These are phyloP conservation scores for Cenchrus americanus DNA, from an alignment of 176 grass and related monocot genomes.

Conservation along the genomic window DNA sequence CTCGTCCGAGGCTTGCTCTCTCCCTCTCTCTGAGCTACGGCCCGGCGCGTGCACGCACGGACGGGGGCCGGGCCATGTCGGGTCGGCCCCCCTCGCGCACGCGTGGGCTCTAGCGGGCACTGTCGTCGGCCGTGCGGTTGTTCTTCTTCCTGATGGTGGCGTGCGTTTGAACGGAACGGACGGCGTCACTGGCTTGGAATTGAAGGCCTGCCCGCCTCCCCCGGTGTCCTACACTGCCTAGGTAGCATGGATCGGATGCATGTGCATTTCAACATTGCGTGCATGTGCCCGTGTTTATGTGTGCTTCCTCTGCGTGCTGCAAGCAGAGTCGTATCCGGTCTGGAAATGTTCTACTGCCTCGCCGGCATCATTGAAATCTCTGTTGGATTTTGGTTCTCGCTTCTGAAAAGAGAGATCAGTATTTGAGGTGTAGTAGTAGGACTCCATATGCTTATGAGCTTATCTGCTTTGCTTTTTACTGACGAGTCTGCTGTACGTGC, in stretches of 20 bases:
- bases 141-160: not conserved
- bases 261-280: no score
- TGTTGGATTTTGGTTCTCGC: not conserved
- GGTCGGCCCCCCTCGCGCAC: conserved; percentile 16
- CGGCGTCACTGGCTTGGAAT: not conserved
- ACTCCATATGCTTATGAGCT: not conserved
- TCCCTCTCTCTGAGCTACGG: conserved; percentile 20
- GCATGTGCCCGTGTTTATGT: no score
- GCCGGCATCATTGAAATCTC: not conserved
- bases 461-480: not conserved
- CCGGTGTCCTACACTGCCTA: not conserved
- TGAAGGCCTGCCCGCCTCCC: conserved; percentile 9
- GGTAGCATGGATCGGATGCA: no score
- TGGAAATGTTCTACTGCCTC: not conserved
- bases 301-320: not conserved
- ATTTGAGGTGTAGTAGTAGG: no score
- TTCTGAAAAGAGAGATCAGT: not conserved
- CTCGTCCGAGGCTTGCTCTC: no score
- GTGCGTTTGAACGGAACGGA: not conserved
- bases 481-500: not conserved
- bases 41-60: conserved; percentile 40
- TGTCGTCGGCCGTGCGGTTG: not conserved
- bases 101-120: conserved; percentile 19
- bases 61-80: not conserved
- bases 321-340: not conserved